Base-by-base conservation (phyloP, 2,329 filamentous ascomycete genomes). In the Epicoccum nigrum region DNA sequence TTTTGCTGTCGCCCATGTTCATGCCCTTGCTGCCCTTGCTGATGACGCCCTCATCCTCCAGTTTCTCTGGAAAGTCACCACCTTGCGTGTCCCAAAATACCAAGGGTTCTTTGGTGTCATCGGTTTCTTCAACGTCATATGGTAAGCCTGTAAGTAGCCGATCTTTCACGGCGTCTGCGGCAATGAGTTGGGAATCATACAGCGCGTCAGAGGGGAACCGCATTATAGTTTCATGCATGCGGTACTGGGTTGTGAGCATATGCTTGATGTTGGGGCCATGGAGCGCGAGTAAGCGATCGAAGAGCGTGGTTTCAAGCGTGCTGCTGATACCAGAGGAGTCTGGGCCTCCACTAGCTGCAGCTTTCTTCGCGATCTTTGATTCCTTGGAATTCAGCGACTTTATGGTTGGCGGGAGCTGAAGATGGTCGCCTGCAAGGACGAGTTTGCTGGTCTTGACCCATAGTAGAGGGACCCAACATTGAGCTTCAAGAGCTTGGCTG, bases 191-290 rank as follows among this genome's bases (percentile, higher is more conserved):
- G 2, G 83, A 84, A 54, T 90, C 90, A 75, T 99, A 99, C 9
- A 97, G 80, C 68, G 93, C 87, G 55, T 89, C 83, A 0, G 93
- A 97, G 0, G 94, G 93, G 65, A 97, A 99, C 6, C 85, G 83
- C 92, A 97, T 97, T 64, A 99, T 97, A 45, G 81, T 86, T 67
- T 96, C 88, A 70, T 99, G 92, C 94, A 99, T 99, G 30, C 94
- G 91, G 73, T 99, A 99, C 76, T 99, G 94, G 4, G 89, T 96
- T 4, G 91, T 97, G 19, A 99, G 83, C 90, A 97, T 96, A 43
- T 89, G 82, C 77, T 97, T 97, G 76, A 99, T 92, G 4, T 79
- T 79, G 1, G 86, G 76, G 1, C 94, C 94, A 69, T 99, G 90
- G 13, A 97, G 78, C 4, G 82, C 81, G 35, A 99, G 80, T 33